Percentiles rank a stretch among this genome's conserved stretches.
Evolutionary conservation across 306 rosid species (phyloP).

Genomic region (Lablab purpureus): DNA sequence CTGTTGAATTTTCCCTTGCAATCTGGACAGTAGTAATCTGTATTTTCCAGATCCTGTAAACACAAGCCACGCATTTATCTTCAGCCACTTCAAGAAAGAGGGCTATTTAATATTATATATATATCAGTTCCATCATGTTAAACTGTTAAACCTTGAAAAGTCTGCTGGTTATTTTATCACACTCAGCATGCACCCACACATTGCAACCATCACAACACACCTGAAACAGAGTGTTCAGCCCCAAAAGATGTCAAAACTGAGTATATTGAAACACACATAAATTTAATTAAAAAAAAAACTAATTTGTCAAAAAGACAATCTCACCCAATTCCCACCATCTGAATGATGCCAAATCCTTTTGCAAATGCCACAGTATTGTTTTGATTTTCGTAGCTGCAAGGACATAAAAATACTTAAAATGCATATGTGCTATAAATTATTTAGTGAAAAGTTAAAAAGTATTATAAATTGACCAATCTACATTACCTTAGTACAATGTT

Average conservation of each 20-base stretch:
- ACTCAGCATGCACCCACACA: constrained; percentile 99
- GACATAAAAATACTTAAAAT: constrained; percentile 30
- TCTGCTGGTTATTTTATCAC: constrained; percentile 71
- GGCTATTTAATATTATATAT: too few relatives aligned
- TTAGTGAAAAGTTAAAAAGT: constrained; percentile 14
- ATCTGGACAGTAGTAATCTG: constrained; percentile 89
- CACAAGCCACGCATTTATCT: constrained; percentile 37
- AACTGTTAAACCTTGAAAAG: constrained; percentile 82
- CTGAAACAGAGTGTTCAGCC: constrained; percentile 55
- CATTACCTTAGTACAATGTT: constrained; percentile 83
- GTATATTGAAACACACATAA: neutral
- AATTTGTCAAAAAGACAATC: constrained; percentile 50
- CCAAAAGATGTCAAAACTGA: constrained; percentile 37
- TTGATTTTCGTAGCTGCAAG: constrained; percentile 79
- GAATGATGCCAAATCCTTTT: constrained; percentile 94
- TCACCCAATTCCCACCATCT: constrained; percentile 97
- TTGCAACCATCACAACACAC: constrained; percentile 97
- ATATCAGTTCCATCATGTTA: constrained; percentile 28
- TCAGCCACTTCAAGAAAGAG: constrained; percentile 21
- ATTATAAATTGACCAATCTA: constrained; percentile 26
- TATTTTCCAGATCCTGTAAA: constrained; percentile 78
- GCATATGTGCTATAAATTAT: constrained; percentile 33
- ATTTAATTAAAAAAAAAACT: constrained; percentile 18
- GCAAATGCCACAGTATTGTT: constrained; percentile 97
- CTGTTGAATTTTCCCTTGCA: constrained; percentile 64